Conservation (phyloP, 2,329 filamentous ascomycete species). For the Colletotrichum tamarilloi region DNA sequence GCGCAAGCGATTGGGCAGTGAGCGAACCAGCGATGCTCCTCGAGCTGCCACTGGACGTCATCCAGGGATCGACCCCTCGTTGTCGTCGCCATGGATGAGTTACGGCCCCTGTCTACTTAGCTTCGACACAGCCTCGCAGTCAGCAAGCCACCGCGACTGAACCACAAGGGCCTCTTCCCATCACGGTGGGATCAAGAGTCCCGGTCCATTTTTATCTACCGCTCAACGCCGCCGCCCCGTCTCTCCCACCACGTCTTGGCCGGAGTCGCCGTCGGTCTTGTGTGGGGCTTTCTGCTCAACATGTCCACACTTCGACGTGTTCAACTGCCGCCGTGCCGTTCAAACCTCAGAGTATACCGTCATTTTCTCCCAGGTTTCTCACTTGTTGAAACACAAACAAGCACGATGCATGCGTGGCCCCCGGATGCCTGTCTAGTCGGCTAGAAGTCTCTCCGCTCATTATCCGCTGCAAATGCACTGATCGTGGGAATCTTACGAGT, state of each 20-base stretch:
- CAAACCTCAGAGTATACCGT: neutral
- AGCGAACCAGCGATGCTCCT: slow-evolving; percentile 27
- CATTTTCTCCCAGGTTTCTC: slow-evolving; percentile 7
- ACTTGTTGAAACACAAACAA: neutral
- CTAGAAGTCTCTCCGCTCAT: slow-evolving; percentile 13
- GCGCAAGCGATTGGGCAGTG: slow-evolving; percentile 36
- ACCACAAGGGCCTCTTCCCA: slow-evolving; percentile 27
- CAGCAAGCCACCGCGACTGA: slow-evolving; percentile 34
- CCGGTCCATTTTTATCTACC: slow-evolving; percentile 27
- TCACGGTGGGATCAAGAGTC: slow-evolving; percentile 24
- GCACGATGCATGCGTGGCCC: slow-evolving; percentile 5
- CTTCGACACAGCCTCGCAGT: slow-evolving; percentile 34
- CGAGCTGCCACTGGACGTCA: slow-evolving; percentile 24
- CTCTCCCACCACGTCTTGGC: slow-evolving; percentile 26
- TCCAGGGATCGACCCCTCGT: neutral
- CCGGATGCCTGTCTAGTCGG: slow-evolving; percentile 22
- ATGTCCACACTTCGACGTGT: slow-evolving; percentile 24
- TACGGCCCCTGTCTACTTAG: slow-evolving; percentile 24
- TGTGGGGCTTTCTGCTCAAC: slow-evolving; percentile 20
- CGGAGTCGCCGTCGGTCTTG: slow-evolving; percentile 35
- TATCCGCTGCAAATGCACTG: slow-evolving; percentile 8
- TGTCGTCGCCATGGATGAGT: slow-evolving; percentile 7
- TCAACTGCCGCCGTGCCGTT: slow-evolving; percentile 27
- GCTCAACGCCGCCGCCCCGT: slow-evolving; percentile 32
- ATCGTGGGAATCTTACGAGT: slow-evolving; percentile 22